These are phyloP conservation scores for Escovopsis sp. DNA, from an alignment of 2,329 filamentous ascomycete genomes.

Conservation along the genomic window DNA sequence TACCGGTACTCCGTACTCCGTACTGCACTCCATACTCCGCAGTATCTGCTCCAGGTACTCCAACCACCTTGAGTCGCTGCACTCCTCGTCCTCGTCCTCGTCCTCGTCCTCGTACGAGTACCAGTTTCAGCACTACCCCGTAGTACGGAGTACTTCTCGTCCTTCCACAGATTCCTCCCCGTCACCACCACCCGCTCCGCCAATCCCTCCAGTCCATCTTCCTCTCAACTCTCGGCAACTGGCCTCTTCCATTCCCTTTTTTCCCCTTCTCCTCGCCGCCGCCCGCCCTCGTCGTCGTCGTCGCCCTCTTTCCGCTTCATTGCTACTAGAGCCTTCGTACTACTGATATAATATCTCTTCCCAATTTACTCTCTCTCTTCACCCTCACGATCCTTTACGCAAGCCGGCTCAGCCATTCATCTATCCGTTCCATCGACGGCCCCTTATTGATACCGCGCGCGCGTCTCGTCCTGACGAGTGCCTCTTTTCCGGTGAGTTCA, in stretches of 20 bases:
- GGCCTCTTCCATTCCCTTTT: constrained; percentile 11
- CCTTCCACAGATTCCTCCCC: constrained; percentile 7
- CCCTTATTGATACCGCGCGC: constrained; percentile 7
- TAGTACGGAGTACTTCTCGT: no score
- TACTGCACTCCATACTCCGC: no score
- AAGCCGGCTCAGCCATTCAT: constrained; percentile 11
- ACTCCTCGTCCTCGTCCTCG: no score
- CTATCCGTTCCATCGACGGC: no score
- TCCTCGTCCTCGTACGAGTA: no score
- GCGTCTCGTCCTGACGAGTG: constrained; percentile 3
- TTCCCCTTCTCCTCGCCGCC: constrained; percentile 1
- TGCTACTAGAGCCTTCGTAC: constrained; percentile 17
- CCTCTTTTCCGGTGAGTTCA: constrained; percentile 5
- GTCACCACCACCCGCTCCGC: constrained; percentile 5
- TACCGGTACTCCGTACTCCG: neutral
- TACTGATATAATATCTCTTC: constrained; percentile 1
- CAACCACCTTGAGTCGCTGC: no score
- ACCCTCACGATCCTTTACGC: constrained; percentile 5
- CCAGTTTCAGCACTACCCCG: no score
- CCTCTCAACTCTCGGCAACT: constrained; percentile 6
- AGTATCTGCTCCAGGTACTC: no score
- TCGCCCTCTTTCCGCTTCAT: constrained; percentile 18
- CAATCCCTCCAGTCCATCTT: constrained; percentile 12
- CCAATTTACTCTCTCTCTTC: constrained; percentile 6
- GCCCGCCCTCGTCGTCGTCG: constrained; percentile 4